A percentile compares a stretch with the other conserved stretches of the same genome.
These are phyloP conservation scores for Coemansia sp. DNA, from an alignment of 192 early-diverging fungal genomes.

Conservation along the genomic window DNA sequence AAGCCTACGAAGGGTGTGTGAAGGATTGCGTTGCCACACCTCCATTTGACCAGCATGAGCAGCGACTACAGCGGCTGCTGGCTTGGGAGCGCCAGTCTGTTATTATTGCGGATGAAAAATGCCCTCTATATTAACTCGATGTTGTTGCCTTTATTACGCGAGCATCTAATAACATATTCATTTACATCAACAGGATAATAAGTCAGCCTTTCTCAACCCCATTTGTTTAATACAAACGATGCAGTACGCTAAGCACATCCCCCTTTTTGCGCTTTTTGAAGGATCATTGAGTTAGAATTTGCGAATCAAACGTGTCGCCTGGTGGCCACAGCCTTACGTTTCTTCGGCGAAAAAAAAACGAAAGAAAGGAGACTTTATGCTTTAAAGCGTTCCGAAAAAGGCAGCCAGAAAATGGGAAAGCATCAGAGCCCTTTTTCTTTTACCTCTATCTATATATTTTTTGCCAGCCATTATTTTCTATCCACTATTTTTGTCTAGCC, in stretches of 20 bases:
- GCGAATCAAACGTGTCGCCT: background rate
- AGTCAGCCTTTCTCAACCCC: too few relatives aligned
- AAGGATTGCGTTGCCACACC: background rate
- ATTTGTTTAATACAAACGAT: too few relatives aligned
- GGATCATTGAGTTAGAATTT: too few relatives aligned
- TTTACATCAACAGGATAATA: too few relatives aligned
- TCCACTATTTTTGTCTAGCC: background rate
- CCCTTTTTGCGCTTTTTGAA: too few relatives aligned
- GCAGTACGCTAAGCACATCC: too few relatives aligned
- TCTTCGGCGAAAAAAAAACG: background rate
- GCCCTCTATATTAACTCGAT: too few relatives aligned
- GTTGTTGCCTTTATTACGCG: too few relatives aligned
- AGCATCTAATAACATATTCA: too few relatives aligned
- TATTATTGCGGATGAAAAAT: too few relatives aligned
- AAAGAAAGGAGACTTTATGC: background rate
- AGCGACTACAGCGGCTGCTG: background rate
- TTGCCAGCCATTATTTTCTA: background rate
- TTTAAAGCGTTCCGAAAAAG: background rate
- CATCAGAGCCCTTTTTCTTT: background rate
- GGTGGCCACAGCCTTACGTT: background rate
- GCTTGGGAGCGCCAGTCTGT: too few relatives aligned
- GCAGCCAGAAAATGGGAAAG: background rate
- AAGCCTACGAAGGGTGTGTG: background rate
- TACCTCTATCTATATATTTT: background rate
- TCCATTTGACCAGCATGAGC: background rate